Evolutionary conservation across 106 monocot genomes (phyloP), one percentile per base, ranked within the genome.

Genomic region (Vanilla planifolia): DNA sequence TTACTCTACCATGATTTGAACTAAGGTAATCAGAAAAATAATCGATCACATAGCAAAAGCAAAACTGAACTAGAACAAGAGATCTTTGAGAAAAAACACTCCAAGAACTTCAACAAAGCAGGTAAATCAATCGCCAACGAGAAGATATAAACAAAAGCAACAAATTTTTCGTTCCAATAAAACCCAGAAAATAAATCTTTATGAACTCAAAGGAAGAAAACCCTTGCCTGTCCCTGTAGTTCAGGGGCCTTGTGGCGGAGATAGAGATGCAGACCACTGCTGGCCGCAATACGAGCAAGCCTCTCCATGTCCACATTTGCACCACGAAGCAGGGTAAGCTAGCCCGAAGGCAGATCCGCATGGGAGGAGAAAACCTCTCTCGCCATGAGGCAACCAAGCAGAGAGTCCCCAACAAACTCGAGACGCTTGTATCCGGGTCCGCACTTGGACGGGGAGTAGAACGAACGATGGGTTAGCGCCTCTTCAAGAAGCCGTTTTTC

Each of bases 291-390:
- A 41, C 86, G 77, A 0, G 81, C 75, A 34, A 86, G 81, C 43
- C 72, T 86, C 72, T 86, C 86, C 10, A 67, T 86, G 44, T 77
- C 67, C 8, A 86, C 81, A 57, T 86, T 86, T 52, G 72, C 81
- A 3, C 75, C 71, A 27, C 81, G 81, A 30, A 86, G 77, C 9
- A 48, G 33, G 5, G 86, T 75, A 30, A 86, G 73, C 3, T 20
- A 53, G 3, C 86, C 81, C 0, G 78, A 79, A 15, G 60, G 27
- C 14, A 69, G 61, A 15, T 48, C 40, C 0, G 57, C 46, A 37
- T 84, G 75, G 16, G 46, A 36, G 33, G 1, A 1, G 43, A 76
- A 76, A 6, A 79, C 34, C 39, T 66, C 55, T n/a, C 22, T 24
- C 2, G 72, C 69, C 6, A 85, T 50, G 9, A 62, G 14, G 30